Conservation (phyloP, 2,329 filamentous ascomycete species). For the Ceratocystis lukuohia region DNA sequence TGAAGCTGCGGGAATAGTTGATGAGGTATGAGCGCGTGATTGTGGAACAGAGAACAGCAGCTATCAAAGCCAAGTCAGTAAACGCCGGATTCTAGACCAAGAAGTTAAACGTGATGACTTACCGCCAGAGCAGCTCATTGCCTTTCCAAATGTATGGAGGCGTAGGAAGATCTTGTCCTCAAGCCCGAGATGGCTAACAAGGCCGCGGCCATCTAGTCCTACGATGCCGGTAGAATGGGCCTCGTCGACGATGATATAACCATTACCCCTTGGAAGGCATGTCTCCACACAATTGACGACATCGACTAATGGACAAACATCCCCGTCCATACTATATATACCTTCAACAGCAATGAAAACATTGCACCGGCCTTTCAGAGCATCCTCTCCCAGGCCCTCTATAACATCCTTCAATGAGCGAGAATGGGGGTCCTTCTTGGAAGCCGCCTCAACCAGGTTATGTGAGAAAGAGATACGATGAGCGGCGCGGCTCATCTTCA, state of each 20-base stretch:
- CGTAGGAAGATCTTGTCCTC: slow-evolving; percentile 44
- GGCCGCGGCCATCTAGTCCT: slow-evolving; percentile 41
- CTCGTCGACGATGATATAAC: slow-evolving; percentile 52
- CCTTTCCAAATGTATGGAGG: slow-evolving; percentile 55
- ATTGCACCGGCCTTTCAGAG: slow-evolving; percentile 32
- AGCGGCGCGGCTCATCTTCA: slow-evolving; percentile 48
- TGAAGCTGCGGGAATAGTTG: slow-evolving; percentile 62
- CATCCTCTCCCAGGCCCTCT: slow-evolving; percentile 23
- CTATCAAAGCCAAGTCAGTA: slow-evolving; percentile 22
- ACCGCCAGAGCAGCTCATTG: slow-evolving; percentile 57
- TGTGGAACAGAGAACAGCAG: slow-evolving; percentile 48
- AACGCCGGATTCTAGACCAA: accelerated
- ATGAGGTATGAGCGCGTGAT: slow-evolving; percentile 51
- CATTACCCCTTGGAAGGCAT: slow-evolving; percentile 43
- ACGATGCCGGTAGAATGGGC: slow-evolving; percentile 53
- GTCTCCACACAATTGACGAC: slow-evolving; percentile 46
- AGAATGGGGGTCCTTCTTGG: slow-evolving; percentile 5
- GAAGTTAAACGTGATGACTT: slow-evolving; percentile 23
- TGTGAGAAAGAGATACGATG: slow-evolving; percentile 41
- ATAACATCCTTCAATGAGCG: slow-evolving; percentile 21
- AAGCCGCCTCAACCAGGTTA: slow-evolving; percentile 32
- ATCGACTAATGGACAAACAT: slow-evolving; percentile 49
- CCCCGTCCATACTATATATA: slow-evolving; percentile 76
- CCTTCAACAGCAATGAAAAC: slow-evolving; percentile 58
- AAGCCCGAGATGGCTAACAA: slow-evolving; percentile 44